These are phyloP conservation scores for Fusarium drepaniforme DNA, from an alignment of 2,329 filamentous ascomycete genomes.

Conservation along the genomic window DNA sequence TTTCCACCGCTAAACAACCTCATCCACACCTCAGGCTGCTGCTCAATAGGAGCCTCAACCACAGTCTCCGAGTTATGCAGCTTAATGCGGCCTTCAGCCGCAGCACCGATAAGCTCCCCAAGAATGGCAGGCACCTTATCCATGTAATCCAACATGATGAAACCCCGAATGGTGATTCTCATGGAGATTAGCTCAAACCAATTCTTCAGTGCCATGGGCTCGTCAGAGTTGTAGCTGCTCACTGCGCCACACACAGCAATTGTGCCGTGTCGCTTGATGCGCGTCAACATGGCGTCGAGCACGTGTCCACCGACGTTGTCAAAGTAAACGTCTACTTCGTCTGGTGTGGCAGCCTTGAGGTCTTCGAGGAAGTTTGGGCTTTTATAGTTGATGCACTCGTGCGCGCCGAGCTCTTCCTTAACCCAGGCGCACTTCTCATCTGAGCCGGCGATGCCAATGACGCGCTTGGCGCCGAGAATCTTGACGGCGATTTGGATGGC, in stretches of 20 bases:
- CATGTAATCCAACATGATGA: constrained; percentile 47
- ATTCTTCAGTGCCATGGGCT: constrained; percentile 44
- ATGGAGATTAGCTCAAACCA: constrained; percentile 47
- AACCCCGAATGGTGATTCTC: constrained; percentile 42
- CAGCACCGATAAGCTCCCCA: constrained; percentile 43
- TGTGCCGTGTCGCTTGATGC: constrained; percentile 42
- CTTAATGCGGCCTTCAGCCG: constrained; percentile 44
- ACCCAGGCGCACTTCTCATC: constrained; percentile 48
- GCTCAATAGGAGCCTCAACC: constrained; percentile 43
- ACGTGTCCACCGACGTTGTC: constrained; percentile 46
- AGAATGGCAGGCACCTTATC: constrained; percentile 44
- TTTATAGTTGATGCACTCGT: constrained; percentile 48
- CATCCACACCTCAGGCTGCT: constrained; percentile 45
- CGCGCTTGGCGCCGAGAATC: constrained; percentile 44
- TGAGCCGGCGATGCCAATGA: constrained; percentile 45
- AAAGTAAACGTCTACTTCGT: constrained; percentile 47
- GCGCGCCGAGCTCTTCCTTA: constrained; percentile 40
- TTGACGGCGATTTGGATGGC: constrained; percentile 46
- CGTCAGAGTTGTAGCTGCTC: constrained; percentile 43
- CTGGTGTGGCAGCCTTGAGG: constrained; percentile 41
- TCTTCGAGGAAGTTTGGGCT: constrained; percentile 45
- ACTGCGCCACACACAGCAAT: constrained; percentile 46
- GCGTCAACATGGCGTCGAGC: constrained; percentile 44
- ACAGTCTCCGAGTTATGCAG: constrained; percentile 41
- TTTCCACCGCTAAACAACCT: constrained; percentile 43